Base-by-base conservation (phyloP, 208 protist genomes). In the Acanthamoeba lenticulata region DNA sequence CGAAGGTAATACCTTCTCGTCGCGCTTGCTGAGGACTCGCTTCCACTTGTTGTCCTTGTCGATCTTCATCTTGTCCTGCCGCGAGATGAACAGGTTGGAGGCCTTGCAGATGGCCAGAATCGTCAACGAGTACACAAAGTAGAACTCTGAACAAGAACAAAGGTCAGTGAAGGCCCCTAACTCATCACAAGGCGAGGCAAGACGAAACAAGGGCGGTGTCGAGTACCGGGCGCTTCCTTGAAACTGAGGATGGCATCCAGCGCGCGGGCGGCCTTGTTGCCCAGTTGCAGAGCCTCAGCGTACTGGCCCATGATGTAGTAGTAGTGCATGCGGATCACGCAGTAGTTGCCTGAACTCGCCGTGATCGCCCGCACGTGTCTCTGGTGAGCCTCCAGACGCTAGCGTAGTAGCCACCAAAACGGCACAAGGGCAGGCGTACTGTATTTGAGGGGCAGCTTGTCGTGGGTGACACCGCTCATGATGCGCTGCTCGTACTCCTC, bases 41-140 rank as follows among this genome's bases (percentile, higher is more conserved):
- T 67, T 67, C 77, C 77, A 86, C 27, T 86, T 40, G 29, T 34
- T 42, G 60, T 67, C 60, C 29, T 67, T 67, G 44, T 34, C 77
- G n/a, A 86, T 29, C 77, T 86, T 40, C 44, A 86, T 60, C n/a
- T 40, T 47, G 44, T 86, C 44, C 77, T 86, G 21, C 24, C 29
- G 77, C 45, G 85, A 40, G 85, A 91, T 36, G 36, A 91, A 91
- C 13, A 34, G 27, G n/a, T 74, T 34, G 27, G 49, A 74, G 49
- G 57, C 60, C 49, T 91, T 91, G 60, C 85, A 91, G 40, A 91
- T n/a, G 19, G 85, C 85, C 85, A 91, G 55, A 9, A 91, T n/a
- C 15, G 85, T 91, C 34, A 91, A 49, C 32, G 85, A 91, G 27
- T 91, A 91, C 4, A 45, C 27, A 27, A 72, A 91, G 32, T 91